These are phyloP conservation scores for Misopates orontium DNA, from an alignment of 257 asterid species.

Conservation along the genomic window DNA sequence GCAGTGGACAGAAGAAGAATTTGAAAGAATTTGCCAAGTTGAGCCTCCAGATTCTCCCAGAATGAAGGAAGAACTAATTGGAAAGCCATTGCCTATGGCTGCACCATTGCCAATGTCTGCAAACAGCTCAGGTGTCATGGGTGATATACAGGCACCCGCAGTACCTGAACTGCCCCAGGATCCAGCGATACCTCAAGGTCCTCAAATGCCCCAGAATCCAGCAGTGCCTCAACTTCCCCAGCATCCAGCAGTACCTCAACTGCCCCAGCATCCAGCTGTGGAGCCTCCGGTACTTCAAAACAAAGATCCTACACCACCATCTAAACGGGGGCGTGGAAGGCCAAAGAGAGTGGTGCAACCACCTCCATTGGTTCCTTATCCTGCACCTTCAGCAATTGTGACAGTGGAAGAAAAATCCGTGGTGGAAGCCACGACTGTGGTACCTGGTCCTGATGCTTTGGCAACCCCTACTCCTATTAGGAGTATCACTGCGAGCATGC, in stretches of 20 bases:
- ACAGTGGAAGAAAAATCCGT: conserved; percentile 34
- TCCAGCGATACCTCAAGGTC: too few species aligned
- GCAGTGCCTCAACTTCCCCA: too few species aligned
- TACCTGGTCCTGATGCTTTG: conserved; percentile 42
- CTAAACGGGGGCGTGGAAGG: conserved; percentile 97
- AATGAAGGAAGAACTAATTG: conserved; percentile 53
- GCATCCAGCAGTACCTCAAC: conserved; percentile 33
- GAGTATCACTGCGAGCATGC: conserved; percentile 41
- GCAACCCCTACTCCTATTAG: conserved; percentile 33
- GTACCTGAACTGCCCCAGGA: conserved; percentile 29
- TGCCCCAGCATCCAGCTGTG: conserved; percentile 37
- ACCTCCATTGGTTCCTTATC: conserved; percentile 38
- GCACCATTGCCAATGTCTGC: conserved; percentile 39
- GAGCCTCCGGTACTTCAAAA: conserved; percentile 38
- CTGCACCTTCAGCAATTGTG: conserved; percentile 32
- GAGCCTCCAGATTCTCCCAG: conserved; percentile 79
- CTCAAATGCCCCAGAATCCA: too few species aligned
- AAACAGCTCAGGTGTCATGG: conserved; percentile 31
- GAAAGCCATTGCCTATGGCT: conserved; percentile 42
- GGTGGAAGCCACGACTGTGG: conserved; percentile 37
- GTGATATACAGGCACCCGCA: conserved; percentile 45
- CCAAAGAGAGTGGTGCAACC: conserved; percentile 68
- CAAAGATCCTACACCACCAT: conserved; percentile 61
- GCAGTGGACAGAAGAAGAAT: conserved; percentile 98
- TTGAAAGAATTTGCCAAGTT: conserved; percentile 86